Percentiles rank a stretch among this genome's conserved stretches.
phyloP scores from a whole-genome alignment of 2,329 filamentous ascomycete species.

The Zymoseptoria crescenta region DNA sequence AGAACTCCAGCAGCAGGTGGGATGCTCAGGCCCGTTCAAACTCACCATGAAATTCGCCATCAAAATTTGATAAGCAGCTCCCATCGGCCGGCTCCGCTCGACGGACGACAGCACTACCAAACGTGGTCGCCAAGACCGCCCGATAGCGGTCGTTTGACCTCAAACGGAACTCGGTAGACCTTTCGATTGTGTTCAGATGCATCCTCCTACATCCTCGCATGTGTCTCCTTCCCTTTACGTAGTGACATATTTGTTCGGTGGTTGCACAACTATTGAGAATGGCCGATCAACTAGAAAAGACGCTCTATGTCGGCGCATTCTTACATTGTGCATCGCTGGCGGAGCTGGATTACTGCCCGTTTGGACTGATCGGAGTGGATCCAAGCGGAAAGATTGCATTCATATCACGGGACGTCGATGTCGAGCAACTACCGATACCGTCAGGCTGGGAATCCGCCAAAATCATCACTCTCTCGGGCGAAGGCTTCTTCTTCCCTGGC shows the following conservation, averaged over 20 bases:
- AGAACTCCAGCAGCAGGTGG: not conserved
- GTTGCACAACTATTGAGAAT: not conserved
- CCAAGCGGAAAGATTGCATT: constrained; percentile 46
- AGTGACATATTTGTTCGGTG: not conserved
- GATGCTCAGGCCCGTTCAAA: not conserved
- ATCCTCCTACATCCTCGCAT: not conserved
- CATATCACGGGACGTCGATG: constrained; percentile 31
- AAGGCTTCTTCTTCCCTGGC: constrained; percentile 75
- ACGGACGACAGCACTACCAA: not conserved
- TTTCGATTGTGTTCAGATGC: not conserved
- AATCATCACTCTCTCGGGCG: constrained; percentile 31
- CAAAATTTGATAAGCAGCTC: not conserved
- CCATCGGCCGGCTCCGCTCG: not conserved
- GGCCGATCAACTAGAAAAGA: constrained; percentile 15
- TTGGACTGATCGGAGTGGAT: constrained; percentile 45
- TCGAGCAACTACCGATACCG: constrained; percentile 16
- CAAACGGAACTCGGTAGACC: not conserved
- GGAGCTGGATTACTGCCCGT: constrained; percentile 42
- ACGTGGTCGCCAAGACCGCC: not conserved
- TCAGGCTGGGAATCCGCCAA: constrained; percentile 37
- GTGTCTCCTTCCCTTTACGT: not conserved
- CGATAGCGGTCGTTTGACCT: not conserved
- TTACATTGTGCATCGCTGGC: constrained; percentile 47
- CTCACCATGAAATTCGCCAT: not conserved
- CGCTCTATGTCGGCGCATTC: constrained; percentile 54